A percentile compares a stretch with the other conserved stretches of the same genome.
Conservation (phyloP, 805 yeast genomes). For the Candida chilensis region DNA sequence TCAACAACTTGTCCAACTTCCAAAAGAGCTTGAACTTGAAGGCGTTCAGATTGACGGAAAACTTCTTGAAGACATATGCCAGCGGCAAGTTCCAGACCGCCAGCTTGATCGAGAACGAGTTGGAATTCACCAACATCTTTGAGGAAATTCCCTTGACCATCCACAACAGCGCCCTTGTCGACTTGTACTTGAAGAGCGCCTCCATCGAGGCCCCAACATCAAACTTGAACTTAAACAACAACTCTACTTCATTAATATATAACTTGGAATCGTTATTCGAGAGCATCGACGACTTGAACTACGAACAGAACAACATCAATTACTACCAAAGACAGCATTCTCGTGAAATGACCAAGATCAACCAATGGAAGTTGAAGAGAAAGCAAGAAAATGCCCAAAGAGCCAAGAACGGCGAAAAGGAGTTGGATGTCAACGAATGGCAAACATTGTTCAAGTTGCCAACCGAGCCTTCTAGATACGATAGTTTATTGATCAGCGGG, state of each 20-base stretch:
- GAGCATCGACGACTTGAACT: slow-evolving; percentile 66
- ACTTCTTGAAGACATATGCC: slow-evolving; percentile 45
- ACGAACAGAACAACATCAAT: slow-evolving; percentile 72
- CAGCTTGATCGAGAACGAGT: slow-evolving; percentile 46
- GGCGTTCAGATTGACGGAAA: slow-evolving; percentile 59
- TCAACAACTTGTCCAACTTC: slow-evolving; percentile 65
- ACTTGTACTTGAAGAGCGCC: slow-evolving; percentile 44
- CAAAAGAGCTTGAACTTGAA: slow-evolving; percentile 57
- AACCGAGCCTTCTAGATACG: slow-evolving; percentile 66
- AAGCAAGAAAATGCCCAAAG: slow-evolving; percentile 56
- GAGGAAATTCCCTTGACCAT: slow-evolving; percentile 63
- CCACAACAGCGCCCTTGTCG: slow-evolving; percentile 60
- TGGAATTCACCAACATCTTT: slow-evolving; percentile 58
- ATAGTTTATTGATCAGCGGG: slow-evolving; percentile 58
- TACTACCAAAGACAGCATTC: slow-evolving; percentile 71
- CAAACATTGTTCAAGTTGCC: slow-evolving; percentile 56
- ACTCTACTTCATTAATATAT: slow-evolving; percentile 22
- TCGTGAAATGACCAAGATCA: slow-evolving; percentile 60
- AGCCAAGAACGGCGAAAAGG: slow-evolving; percentile 46
- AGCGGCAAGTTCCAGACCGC: slow-evolving; percentile 61
- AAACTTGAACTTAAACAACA: slow-evolving; percentile 26
- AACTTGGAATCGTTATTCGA: slow-evolving; percentile 56
- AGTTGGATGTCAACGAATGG: slow-evolving; percentile 57
- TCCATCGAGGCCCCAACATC: no score
- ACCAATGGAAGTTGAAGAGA: slow-evolving; percentile 68